These are phyloP conservation scores for Kazachstania africana DNA, from an alignment of 805 yeast species.

Conservation along the genomic window DNA sequence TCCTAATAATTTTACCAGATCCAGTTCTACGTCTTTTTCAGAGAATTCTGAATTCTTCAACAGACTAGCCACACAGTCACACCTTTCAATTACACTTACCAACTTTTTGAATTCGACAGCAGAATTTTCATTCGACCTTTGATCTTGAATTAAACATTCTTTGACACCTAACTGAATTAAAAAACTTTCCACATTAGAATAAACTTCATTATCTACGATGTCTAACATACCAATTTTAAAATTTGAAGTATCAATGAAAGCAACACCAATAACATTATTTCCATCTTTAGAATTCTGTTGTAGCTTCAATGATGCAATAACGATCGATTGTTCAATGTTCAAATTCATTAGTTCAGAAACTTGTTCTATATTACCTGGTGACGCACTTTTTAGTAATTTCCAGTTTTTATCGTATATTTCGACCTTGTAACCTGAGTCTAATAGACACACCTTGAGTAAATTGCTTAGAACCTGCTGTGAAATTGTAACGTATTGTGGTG, in stretches of 20 bases:
- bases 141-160: slow-evolving; percentile 57
- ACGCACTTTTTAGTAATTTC: slow-evolving; percentile 46
- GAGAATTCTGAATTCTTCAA: slow-evolving; percentile 46
- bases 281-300: slow-evolving; percentile 24
- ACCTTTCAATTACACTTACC: slow-evolving; percentile 60
- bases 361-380: slow-evolving; percentile 81
- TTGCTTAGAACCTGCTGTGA: slow-evolving; percentile 63
- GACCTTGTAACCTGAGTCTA: slow-evolving; percentile 63
- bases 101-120: slow-evolving; percentile 46
- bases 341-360: slow-evolving; percentile 57
- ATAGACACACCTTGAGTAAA: slow-evolving; percentile 51
- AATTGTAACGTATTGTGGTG: slow-evolving; percentile 50
- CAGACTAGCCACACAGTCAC: slow-evolving; percentile 61
- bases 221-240: slow-evolving; percentile 61
- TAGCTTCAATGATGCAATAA: slow-evolving; percentile 35
- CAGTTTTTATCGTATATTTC: slow-evolving; percentile 70
- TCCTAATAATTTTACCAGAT: slow-evolving; percentile 57
- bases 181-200: slow-evolving; percentile 74
- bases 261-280: slow-evolving; percentile 52
- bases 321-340: slow-evolving; percentile 38
- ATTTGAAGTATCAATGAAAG: slow-evolving; percentile 65
- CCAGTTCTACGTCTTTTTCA: slow-evolving; percentile 63
- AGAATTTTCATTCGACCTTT: slow-evolving; percentile 13
- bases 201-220: slow-evolving; percentile 78
- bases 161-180: slow-evolving; percentile 82